A percentile compares a stretch with the other conserved stretches of the same genome.
Conservation (phyloP, 208 protist species). For the Perkinsela sp. region DNA sequence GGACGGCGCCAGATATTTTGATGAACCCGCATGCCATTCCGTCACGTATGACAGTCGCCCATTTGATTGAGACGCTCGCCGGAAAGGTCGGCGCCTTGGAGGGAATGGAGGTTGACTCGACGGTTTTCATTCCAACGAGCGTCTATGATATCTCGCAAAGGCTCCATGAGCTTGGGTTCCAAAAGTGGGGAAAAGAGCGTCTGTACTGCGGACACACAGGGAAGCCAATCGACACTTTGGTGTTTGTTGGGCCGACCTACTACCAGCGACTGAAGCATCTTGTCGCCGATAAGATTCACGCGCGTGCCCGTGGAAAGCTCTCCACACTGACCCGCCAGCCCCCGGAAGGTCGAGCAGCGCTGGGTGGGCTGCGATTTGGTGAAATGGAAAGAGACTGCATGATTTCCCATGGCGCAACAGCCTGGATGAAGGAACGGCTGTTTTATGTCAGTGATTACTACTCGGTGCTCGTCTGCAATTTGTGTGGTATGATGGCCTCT, state of each 20-base stretch:
- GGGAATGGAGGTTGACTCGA: conserved; percentile 72
- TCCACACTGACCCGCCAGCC: conserved; percentile 94
- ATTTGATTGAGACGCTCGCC: conserved; percentile 93
- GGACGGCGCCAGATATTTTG: conserved; percentile 96
- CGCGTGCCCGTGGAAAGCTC: conserved; percentile 66
- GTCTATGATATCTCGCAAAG: conserved; percentile 61
- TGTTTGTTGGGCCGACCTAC: conserved; percentile 99
- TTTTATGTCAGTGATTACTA: conserved; percentile 88
- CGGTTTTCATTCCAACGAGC: conserved; percentile 78
- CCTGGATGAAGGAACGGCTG: conserved; percentile 87
- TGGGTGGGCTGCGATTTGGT: conserved; percentile 94
- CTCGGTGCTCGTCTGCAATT: conserved; percentile 71
- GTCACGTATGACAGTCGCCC: conserved; percentile 99
- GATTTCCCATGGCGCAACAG: conserved; percentile 75
- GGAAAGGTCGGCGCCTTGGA: conserved; percentile 79
- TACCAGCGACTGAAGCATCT: conserved; percentile 99
- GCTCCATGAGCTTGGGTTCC: conserved; percentile 73
- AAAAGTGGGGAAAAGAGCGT: conserved; percentile 92
- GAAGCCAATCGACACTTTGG: conserved; percentile 79
- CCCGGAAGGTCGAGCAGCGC: conserved; percentile 83
- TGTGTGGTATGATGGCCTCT: conserved; percentile 63
- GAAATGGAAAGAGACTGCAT: conserved; percentile 99
- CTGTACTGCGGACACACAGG: conserved; percentile 87
- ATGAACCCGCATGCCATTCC: conserved; percentile 99
- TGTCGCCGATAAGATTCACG: conserved; percentile 99